A percentile compares a stretch with the other conserved stretches of the same genome.
Evolutionary conservation across 2,329 filamentous ascomycete genomes (phyloP).

Genomic region (Ceratocystis lukuohia): DNA sequence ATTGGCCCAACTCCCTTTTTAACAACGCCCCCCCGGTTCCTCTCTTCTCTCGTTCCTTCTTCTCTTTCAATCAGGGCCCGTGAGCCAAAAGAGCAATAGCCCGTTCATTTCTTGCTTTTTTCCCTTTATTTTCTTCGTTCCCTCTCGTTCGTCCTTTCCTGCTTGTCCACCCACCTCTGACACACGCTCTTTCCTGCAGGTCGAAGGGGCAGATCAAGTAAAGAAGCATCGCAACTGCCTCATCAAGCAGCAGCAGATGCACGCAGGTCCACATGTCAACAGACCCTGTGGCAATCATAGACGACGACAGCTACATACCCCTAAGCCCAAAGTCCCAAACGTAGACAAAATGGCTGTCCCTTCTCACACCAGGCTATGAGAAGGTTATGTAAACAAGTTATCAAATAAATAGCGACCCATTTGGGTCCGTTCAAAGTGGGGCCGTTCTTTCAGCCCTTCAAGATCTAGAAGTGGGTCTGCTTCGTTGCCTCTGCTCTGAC

Average conservation of each 20-base stretch:
- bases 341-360: too few species aligned
- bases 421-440: not conserved
- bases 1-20: slow-evolving; percentile 27
- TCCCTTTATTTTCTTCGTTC: not conserved
- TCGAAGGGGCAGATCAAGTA: not conserved
- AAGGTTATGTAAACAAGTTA: too few species aligned
- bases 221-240: not conserved
- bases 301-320: too few species aligned
- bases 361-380: too few species aligned
- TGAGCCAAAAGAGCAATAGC: slow-evolving; percentile 5
- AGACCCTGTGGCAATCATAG: too few species aligned
- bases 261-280: too few species aligned
- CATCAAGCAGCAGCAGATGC: too few species aligned
- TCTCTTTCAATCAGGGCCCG: slow-evolving; percentile 10
- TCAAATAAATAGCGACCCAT: too few species aligned
- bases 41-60: slow-evolving; percentile 10
- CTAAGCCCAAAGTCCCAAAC: too few species aligned
- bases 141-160: not conserved
- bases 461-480: not conserved
- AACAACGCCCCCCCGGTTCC: not conserved
- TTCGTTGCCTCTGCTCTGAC: not conserved
- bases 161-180: not conserved
- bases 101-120: not conserved
- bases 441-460: slow-evolving; percentile 5
- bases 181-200: not conserved